A percentile compares a stretch with the other conserved stretches of the same genome.
Evolutionary conservation across 169 alveolate species (phyloP).

Genomic region (Eimeria praecox): DNA sequence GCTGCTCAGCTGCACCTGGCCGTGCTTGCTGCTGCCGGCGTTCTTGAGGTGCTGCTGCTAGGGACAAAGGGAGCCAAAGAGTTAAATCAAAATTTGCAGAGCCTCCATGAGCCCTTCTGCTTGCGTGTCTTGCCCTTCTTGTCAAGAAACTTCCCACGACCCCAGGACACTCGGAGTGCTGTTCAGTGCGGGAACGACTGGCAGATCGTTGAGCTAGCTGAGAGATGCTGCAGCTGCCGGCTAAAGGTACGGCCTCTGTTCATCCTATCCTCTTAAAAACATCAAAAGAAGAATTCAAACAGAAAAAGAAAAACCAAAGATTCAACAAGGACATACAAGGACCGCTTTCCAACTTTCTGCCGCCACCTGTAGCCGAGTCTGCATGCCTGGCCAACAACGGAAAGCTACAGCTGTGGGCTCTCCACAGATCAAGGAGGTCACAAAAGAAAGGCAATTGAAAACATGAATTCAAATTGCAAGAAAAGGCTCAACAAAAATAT

Average conservation of each 20-base stretch:
- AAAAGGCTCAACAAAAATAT: background rate
- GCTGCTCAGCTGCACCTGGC: background rate
- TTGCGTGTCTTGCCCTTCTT: background rate
- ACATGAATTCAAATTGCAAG: background rate
- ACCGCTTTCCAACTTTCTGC: background rate
- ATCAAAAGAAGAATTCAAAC: background rate
- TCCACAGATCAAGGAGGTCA: background rate
- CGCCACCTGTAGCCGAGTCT: constrained; percentile 3
- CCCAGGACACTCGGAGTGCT: background rate
- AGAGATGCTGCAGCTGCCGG: constrained; percentile 12
- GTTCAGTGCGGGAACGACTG: background rate
- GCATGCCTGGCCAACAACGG: constrained; percentile 22
- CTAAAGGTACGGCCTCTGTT: background rate
- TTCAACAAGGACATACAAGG: background rate
- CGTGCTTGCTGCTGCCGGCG: constrained; percentile 13
- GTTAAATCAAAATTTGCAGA: background rate
- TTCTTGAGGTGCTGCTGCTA: constrained; percentile 1
- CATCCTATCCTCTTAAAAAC: background rate
- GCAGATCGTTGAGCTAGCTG: constrained; percentile 48
- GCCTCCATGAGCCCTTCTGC: background rate
- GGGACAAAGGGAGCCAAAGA: background rate
- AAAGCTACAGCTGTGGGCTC: constrained; percentile 7
- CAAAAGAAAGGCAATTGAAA: background rate
- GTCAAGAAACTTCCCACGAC: background rate
- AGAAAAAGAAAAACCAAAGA: background rate